Conservation (phyloP, 352 stramenopile species). For the Lagenidium sp. region DNA sequence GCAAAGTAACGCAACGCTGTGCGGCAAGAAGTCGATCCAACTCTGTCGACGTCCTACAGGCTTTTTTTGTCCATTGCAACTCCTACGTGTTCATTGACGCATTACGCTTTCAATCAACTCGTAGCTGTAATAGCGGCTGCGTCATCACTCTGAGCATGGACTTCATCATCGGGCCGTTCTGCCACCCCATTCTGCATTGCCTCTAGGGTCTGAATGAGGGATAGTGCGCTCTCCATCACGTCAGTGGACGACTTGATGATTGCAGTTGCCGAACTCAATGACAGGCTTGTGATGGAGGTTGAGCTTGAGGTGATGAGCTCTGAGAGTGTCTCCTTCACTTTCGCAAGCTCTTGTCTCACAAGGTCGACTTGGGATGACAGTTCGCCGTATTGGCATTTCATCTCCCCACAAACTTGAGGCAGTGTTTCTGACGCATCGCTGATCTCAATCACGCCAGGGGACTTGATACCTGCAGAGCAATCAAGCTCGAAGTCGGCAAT, state of each 20-base stretch:
- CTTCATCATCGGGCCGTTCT: too few species aligned
- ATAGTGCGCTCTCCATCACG: constrained; percentile 50
- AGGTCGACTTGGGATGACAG: constrained; percentile 33
- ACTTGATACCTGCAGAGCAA: constrained; percentile 46
- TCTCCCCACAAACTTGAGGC: constrained; percentile 52
- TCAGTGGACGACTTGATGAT: constrained; percentile 41
- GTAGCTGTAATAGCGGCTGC: neutral
- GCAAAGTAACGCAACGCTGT: too few species aligned
- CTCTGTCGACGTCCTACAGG: too few species aligned
- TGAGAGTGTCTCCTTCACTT: constrained; percentile 8
- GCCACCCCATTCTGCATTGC: constrained; percentile 10
- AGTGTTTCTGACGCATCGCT: constrained; percentile 38
- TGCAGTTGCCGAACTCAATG: constrained; percentile 34
- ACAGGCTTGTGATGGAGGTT: constrained; percentile 39
- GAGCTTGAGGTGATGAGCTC: constrained; percentile 4
- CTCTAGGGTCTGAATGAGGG: constrained; percentile 44
- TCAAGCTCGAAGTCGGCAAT: constrained; percentile 29
- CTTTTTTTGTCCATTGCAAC: too few species aligned
- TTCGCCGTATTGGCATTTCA: constrained; percentile 58
- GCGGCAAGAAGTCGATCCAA: too few species aligned
- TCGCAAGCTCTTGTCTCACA: constrained; percentile 41
- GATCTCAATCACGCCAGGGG: constrained; percentile 57
- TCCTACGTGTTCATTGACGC: too few species aligned
- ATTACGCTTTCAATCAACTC: too few species aligned
- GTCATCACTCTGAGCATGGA: constrained; percentile 3